Evolutionary conservation across 768 basidiomycete species (phyloP), one percentile per base, ranked within the genome.

Genomic region (Boletus fagicola): DNA sequence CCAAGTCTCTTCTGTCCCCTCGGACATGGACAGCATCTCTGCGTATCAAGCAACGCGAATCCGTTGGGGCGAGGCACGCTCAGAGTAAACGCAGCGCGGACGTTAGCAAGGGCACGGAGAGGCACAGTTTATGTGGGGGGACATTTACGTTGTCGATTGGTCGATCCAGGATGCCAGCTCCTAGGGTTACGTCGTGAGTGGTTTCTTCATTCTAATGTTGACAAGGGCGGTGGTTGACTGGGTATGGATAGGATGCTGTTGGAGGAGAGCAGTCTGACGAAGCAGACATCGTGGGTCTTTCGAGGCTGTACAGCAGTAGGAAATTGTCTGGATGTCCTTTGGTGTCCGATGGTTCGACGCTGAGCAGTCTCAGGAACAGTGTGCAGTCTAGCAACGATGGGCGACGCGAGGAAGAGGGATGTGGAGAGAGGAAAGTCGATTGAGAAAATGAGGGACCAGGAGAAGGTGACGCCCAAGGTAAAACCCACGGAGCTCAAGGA

Each of bases 81-180:
- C 77, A 81, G 54, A 58, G 69, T 15, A 86, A 82, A 72, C 81
- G 78, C 59, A 81, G 79, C 58, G 47, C 75, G 15, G 87, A 88
- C 52, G 75, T 63, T 11, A 61, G 71, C 61, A 78, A 75, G 53
- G 68, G 68, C 13, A 64, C 74, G 7, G 87, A 90, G 44, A 76
- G 90, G n/a, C 70, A 90, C 58, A 94, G 92, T 65, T 85, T 96
- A 63, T 97, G 97, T 65, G 91, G 90, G 15, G 80, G 78, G 20
- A 72, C 83, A 4, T 84, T 92, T 59, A 64, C 74, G 7, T 81
- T 83, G 1, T 75, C 84, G 8, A 66, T 90, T 55, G 82, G 85
- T 31, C 87, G 87, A 68, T 74, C 76, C 42, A 76, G 94, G 62
- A 94, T 95, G 70, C 92, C 93, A 1, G 80, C 92, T 0, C 91